Evolutionary conservation across 148 eudicot species (phyloP).

Genomic region (Dysphania ambrosioides): DNA sequence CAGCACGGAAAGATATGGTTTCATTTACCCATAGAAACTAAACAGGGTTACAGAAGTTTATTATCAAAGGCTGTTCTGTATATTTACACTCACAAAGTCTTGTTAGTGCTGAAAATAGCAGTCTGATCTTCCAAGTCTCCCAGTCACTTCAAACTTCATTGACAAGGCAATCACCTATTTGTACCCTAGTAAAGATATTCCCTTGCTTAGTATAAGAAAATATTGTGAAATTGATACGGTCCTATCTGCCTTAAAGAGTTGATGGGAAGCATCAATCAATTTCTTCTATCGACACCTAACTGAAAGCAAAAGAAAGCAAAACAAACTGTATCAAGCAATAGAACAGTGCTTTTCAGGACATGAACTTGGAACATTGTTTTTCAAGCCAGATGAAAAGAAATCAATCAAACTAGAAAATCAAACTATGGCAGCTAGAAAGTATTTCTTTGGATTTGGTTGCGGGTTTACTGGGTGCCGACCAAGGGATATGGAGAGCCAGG

Average conservation of each 20-base stretch:
- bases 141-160: not conserved
- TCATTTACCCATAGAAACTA: not conserved
- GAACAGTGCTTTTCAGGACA: not conserved
- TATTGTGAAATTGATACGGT: not conserved
- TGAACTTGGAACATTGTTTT: not conserved
- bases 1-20: too few species aligned
- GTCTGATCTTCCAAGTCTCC: not conserved
- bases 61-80: not conserved
- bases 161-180: not conserved
- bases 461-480: too few species aligned
- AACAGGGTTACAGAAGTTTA: not conserved
- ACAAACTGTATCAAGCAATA: not conserved
- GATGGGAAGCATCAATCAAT: not conserved
- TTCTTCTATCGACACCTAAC: not conserved
- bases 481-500: too few species aligned
- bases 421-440: too few species aligned
- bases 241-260: not conserved
- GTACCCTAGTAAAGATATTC: not conserved
- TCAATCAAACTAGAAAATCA: not conserved
- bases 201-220: constrained; percentile 3
- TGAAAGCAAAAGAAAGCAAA: constrained; percentile 5
- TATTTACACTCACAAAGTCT: not conserved
- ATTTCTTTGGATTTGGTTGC: too few species aligned
- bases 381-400: not conserved
- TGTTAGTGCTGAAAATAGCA: not conserved